Percentiles rank a stretch among this genome's conserved stretches.
phyloP scores from a whole-genome alignment of 1,284 basidiomycete species.

The Ustilago hordei region DNA sequence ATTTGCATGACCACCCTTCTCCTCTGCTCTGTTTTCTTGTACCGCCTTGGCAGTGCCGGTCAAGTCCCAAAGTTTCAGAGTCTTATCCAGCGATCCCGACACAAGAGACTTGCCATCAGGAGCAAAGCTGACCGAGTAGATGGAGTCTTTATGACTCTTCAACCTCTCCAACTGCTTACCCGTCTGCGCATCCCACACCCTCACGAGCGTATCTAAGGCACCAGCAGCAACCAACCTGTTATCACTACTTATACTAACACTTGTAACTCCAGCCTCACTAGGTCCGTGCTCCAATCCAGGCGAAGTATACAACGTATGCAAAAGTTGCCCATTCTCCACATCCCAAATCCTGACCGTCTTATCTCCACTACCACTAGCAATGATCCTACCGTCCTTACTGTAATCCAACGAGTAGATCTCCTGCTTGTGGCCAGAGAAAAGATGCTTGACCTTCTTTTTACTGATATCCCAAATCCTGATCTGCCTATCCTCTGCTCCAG shows the following conservation, averaged over 20 bases:
- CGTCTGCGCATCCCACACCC: constrained; percentile 85
- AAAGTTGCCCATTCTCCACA: constrained; percentile 74
- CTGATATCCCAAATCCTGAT: constrained; percentile 80
- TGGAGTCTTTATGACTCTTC: constrained; percentile 83
- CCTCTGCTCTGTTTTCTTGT: constrained; percentile 55
- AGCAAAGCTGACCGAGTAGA: constrained; percentile 86
- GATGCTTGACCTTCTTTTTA: constrained; percentile 74
- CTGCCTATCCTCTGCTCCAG: constrained; percentile 68
- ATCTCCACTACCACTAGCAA: constrained; percentile 90
- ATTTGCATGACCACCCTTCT: constrained; percentile 70
- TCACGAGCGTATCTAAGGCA: constrained; percentile 83
- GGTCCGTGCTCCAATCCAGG: constrained; percentile 72
- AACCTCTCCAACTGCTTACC: constrained; percentile 81
- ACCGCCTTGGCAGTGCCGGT: constrained; percentile 71
- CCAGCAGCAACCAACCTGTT: constrained; percentile 85
- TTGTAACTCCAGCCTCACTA: constrained; percentile 79
- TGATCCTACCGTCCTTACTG: constrained; percentile 81
- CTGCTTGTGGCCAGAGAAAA: constrained; percentile 86
- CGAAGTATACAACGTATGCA: constrained; percentile 67
- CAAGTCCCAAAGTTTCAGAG: constrained; percentile 88
- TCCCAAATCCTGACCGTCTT: constrained; percentile 91
- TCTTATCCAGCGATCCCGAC: constrained; percentile 86
- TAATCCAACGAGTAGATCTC: constrained; percentile 91
- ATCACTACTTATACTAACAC: constrained; percentile 83
- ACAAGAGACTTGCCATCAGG: constrained; percentile 83